Conservation (phyloP, 345 rosid genomes). For the Hypericum androsaemum region DNA sequence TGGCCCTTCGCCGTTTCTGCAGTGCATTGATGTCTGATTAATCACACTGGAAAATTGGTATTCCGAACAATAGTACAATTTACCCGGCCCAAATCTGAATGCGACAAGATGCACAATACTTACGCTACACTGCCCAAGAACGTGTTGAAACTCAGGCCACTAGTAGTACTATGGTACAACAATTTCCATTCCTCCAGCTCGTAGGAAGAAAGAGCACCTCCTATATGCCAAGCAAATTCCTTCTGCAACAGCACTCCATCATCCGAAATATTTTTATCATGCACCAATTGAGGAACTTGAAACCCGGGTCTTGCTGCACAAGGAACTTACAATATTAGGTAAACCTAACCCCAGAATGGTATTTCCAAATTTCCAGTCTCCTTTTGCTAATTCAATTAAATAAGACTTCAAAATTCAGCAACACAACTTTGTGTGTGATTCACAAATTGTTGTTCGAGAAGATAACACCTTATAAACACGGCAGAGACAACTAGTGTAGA, state of each 20-base stretch:
- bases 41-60: too few species aligned
- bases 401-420: too few species aligned
- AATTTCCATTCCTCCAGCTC: constrained; percentile 83
- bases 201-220: constrained; percentile 70
- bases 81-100: background rate
- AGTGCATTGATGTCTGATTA: constrained; percentile 14
- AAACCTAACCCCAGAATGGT: too few species aligned
- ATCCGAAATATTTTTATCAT: constrained; percentile 38
- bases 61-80: too few species aligned
- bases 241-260: constrained; percentile 37
- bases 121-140: constrained; percentile 64
- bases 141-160: constrained; percentile 79
- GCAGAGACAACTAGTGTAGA: background rate
- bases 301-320: constrained; percentile 45
- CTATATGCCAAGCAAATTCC: constrained; percentile 93
- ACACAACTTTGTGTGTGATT: too few species aligned
- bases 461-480: too few species aligned
- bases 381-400: too few species aligned
- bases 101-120: constrained; percentile 24
- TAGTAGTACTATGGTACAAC: constrained; percentile 63
- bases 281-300: constrained; percentile 55
- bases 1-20: constrained; percentile 59
- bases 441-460: too few species aligned
- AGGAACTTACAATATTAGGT: background rate
- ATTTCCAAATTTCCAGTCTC: too few species aligned